Base-by-base conservation (phyloP, 345 rosid species). In the Eucalyptus curtisii region DNA sequence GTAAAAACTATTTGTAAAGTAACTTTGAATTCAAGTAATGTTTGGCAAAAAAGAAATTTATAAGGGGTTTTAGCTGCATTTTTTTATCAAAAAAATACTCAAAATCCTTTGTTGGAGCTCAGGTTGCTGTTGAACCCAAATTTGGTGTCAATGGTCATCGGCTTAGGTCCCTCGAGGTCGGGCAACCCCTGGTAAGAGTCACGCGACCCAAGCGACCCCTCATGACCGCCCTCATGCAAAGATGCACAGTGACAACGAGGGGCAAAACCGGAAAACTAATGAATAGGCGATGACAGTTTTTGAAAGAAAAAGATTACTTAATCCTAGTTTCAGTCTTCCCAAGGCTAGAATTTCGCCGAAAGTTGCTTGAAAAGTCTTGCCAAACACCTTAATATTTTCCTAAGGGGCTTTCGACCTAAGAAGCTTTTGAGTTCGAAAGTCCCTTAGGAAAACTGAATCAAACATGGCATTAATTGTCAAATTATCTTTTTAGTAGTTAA, bases 181-280 rank as follows among this genome's bases (percentile, higher is more conserved):
- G 0, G 24, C 57, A 52, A 52, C 57, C 57, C 57, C 0, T 19
- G 1, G 10, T 20, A 52, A 52, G 57, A 20, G 57, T 52, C 4
- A 52, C 1, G 10, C 2, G 0, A 7, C 25, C 25, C 1, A 0
- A 52, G 25, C 2, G 0, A 52, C 57, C 57, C 57, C 57, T 20
- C 57, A 7, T 52, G 57, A 7, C 0, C 0, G 2, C 5, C 57
- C 1, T 8, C 0, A 0, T 20, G 57, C 25, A 20, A 19, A 52
- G 57, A 52, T 52, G 57, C 19, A 2, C 5, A 3, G 0, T 52
- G 2, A 52, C 10, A 20, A 20, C 24, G 2, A 52, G 25, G 25
- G 57, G 57, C 57, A 52, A 20, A 52, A 52, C 0, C 0, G 0
- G 0, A 52, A 52, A 52, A 52, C 57, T 20, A 20, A 52, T 52